Base-by-base conservation (phyloP, 2,329 filamentous ascomycete genomes). In the Rasamsonia emersonii region DNA sequence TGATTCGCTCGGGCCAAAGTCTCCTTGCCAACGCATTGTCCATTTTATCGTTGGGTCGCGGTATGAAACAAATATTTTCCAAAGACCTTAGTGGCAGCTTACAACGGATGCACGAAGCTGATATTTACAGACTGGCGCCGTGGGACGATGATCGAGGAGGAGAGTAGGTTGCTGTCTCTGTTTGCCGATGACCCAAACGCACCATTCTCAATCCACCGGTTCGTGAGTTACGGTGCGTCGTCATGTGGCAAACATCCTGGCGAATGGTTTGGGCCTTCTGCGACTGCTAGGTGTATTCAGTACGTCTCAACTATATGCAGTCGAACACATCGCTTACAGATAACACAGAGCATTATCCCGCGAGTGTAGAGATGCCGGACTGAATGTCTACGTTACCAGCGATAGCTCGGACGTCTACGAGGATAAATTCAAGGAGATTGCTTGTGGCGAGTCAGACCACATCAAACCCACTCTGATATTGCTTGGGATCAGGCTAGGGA, bases 231-330 rank as follows among this genome's bases (percentile, higher is more conserved):
- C 47, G 91, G 91, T 11, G 86, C 86, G 15, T 70, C 73, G 20
- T 80, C 82, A 3, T 98, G 91, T 58, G 88, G 86, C 3, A 96
- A 94, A 59, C 84, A 93, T 50, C 91, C 91, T 0, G 91, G 91
- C 21, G 86, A 96, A 61, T 98, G 91, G 91, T 98, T 98, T 61
- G 91, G 91, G 0, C 91, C 91, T n/a, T 95, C 86, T 11, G 91
- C 91, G 5, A 93, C 91, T 7, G 88, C 91, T 28, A 77, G 81
- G 35, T 96, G 91, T 57, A 95, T 98, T 44, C 81, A 91, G 86
- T 93, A 65, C 56, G 82, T 61, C 27, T 3, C 19, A 19, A 15
- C 18, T 14, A 16, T 3, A 45, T 25, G 33, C n/a, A 9, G 11
- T 6, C 10, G 9, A 13, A 18, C 8, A 14, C 18, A n/a, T 30